These are phyloP conservation scores for Penicillium cosmopolitanum DNA, from an alignment of 495 filamentous ascomycete genomes.

Conservation along the genomic window DNA sequence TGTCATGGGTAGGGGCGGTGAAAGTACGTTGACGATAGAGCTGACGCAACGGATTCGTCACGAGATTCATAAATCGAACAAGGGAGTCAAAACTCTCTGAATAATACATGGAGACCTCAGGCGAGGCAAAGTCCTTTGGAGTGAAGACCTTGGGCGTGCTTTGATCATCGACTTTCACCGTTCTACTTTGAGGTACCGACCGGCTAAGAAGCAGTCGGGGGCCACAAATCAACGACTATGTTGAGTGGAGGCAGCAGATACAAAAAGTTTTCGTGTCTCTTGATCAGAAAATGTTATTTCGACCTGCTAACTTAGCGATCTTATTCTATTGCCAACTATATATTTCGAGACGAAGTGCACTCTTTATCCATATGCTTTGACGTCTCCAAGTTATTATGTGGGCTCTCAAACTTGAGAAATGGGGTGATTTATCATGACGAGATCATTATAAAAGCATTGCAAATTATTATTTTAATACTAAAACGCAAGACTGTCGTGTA, in stretches of 20 bases:
- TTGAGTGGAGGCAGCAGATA: constrained; percentile 13
- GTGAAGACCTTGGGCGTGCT: constrained; percentile 30
- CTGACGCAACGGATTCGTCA: constrained; percentile 14
- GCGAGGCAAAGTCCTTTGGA: constrained; percentile 36
- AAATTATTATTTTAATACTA: too few species aligned
- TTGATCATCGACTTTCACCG: constrained; percentile 41
- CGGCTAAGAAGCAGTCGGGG: constrained; percentile 5
- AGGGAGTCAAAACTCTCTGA: constrained; percentile 23
- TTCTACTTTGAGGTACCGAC: constrained; percentile 22
- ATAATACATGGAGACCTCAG: constrained; percentile 29
- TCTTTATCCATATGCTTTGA: constrained; percentile 2
- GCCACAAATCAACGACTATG: constrained; percentile 18
- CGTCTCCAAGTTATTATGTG: not conserved
- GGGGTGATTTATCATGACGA: not conserved
- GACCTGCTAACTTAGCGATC: constrained; percentile 1
- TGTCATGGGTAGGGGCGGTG: constrained; percentile 50
- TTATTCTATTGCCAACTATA: not conserved
- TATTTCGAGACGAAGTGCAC: not conserved
- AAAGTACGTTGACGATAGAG: constrained; percentile 22
- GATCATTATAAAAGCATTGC: too few species aligned
- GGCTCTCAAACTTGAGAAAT: constrained; percentile 1
- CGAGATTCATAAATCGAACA: constrained; percentile 21
- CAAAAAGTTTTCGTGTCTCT: constrained; percentile 15
- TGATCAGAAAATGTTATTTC: not conserved
- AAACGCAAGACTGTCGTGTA: too few species aligned